Evolutionary conservation across 2,329 filamentous ascomycete species (phyloP).

Genomic region (Fusarium duplospermum): DNA sequence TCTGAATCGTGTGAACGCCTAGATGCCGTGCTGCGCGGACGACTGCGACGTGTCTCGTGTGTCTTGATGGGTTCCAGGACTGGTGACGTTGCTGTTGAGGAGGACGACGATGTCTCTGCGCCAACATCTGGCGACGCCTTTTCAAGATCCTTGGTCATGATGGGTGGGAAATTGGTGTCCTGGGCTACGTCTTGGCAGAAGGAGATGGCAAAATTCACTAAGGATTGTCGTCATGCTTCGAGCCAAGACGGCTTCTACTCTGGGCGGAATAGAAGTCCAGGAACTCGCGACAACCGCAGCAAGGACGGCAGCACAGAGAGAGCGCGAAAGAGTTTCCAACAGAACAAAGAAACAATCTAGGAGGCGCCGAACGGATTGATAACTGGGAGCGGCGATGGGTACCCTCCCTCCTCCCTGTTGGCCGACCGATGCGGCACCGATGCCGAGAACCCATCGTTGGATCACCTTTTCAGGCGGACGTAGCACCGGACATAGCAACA

Average conservation of each 20-base stretch:
- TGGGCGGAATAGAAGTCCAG: neutral
- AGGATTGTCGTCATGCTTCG: constrained; percentile 16
- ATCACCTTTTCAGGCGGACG: constrained; percentile 9
- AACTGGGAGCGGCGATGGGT: constrained; percentile 11
- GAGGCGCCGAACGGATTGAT: constrained; percentile 18
- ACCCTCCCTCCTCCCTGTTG: constrained; percentile 14
- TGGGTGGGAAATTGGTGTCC: neutral
- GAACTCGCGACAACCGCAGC: neutral
- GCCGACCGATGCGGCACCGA: constrained; percentile 40
- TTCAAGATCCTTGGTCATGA: constrained; percentile 39
- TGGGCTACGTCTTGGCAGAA: neutral
- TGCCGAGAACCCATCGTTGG: constrained; percentile 15
- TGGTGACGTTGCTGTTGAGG: constrained; percentile 32
- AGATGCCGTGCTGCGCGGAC: constrained; percentile 18
- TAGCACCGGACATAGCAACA: constrained; percentile 24
- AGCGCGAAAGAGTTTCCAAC: neutral
- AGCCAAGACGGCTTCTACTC: neutral
- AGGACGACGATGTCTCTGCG: constrained; percentile 27
- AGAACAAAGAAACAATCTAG: constrained; percentile 11
- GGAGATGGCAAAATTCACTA: constrained; percentile 18
- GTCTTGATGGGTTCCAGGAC: constrained; percentile 43
- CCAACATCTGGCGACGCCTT: constrained; percentile 27
- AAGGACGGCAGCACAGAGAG: neutral
- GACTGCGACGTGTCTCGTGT: constrained; percentile 35
- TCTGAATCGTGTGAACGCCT: constrained; percentile 40